Evolutionary conservation across 306 rosid species (phyloP).

Genomic region (Cucumis melo): DNA sequence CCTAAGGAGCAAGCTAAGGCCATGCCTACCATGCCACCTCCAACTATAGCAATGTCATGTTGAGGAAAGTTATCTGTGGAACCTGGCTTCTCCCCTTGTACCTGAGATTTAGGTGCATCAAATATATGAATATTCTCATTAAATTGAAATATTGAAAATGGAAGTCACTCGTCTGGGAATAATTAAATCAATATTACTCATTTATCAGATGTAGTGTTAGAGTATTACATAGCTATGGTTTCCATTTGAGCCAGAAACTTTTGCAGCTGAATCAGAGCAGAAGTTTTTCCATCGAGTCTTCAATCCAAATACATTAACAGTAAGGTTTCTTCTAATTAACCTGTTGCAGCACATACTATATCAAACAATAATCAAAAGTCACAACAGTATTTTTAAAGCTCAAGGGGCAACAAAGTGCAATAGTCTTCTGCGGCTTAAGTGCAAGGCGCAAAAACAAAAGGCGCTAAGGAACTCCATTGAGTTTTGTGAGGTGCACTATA

Average conservation of each 20-base stretch:
- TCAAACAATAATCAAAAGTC: background rate
- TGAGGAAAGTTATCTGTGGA: slow-evolving; percentile 21
- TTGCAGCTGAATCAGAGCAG: slow-evolving; percentile 27
- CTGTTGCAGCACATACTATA: slow-evolving; percentile 20
- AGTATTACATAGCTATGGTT: slow-evolving; percentile 28
- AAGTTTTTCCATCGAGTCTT: slow-evolving; percentile 27
- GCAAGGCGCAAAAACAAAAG: no score
- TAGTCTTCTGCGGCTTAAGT: no score
- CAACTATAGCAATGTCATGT: slow-evolving; percentile 88
- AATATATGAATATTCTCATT: slow-evolving; percentile 8
- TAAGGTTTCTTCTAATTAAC: slow-evolving; percentile 28
- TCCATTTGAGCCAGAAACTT: slow-evolving; percentile 26
- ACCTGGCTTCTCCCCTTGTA: slow-evolving; percentile 24
- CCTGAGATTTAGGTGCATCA: slow-evolving; percentile 28
- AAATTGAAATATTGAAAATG: background rate
- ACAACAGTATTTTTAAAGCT: background rate
- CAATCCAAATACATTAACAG: slow-evolving; percentile 19
- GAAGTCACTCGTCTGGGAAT: background rate
- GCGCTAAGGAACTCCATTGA: no score
- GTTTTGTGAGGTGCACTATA: no score
- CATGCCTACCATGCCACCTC: slow-evolving; percentile 97
- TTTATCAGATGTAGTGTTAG: background rate
- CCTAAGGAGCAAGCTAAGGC: slow-evolving; percentile 93
- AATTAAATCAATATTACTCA: background rate
- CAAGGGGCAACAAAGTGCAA: no score